Percentiles rank a stretch among this genome's conserved stretches.
These are phyloP conservation scores for Corylus avellana DNA, from an alignment of 306 rosid genomes.

Conservation along the genomic window DNA sequence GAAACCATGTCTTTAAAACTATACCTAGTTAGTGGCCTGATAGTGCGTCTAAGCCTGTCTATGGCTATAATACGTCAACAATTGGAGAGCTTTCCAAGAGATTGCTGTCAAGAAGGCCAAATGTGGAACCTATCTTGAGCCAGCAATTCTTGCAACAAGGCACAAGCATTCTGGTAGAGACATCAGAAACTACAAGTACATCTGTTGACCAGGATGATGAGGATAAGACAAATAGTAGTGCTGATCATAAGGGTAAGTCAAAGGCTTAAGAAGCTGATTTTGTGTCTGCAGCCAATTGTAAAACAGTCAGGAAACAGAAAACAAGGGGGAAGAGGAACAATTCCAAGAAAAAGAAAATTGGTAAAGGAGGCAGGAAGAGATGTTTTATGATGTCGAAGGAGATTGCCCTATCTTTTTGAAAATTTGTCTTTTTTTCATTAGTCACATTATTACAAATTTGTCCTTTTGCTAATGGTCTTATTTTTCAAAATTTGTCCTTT, in stretches of 20 bases:
- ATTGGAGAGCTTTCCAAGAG: constrained; percentile 14
- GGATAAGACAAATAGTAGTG: background rate
- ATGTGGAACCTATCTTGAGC: too few species aligned
- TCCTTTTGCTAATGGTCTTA: too few species aligned
- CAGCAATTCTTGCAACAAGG: background rate
- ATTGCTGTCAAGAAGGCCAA: constrained; percentile 9
- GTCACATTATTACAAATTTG: too few species aligned
- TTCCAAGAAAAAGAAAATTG: background rate
- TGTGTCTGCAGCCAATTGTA: background rate
- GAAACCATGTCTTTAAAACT: too few species aligned
- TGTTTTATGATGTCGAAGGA: too few species aligned
- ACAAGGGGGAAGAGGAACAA: background rate
- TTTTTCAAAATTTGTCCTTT: too few species aligned
- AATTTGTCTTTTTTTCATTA: too few species aligned
- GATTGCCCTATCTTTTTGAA: too few species aligned
- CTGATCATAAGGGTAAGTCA: background rate
- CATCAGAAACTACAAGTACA: background rate
- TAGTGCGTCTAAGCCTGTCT: too few species aligned
- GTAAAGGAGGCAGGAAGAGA: background rate
- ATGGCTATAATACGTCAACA: background rate
- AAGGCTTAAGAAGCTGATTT: background rate
- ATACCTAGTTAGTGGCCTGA: too few species aligned
- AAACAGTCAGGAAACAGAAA: background rate
- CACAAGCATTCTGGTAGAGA: background rate
- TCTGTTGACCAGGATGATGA: background rate